phyloP scores from a whole-genome alignment of 2,329 filamentous ascomycete genomes.

The Stylonectria norvegica region DNA sequence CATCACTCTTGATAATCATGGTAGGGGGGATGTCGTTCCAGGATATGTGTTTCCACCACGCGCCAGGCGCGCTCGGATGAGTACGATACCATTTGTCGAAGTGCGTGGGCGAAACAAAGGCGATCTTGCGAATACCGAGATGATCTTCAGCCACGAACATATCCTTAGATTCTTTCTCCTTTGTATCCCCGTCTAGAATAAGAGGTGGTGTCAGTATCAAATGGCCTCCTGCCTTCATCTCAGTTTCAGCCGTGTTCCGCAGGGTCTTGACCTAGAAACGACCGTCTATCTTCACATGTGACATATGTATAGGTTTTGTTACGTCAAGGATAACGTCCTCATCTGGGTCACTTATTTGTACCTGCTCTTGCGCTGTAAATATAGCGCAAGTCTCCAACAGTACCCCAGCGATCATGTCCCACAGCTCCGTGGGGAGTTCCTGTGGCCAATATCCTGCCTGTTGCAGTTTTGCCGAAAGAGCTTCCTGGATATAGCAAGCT shows the following conservation, averaged over 20 bases:
- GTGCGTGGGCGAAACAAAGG: conserved; percentile 7
- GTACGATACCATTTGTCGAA: conserved; percentile 7
- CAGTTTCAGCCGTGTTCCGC: conserved; percentile 3
- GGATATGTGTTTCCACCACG: conserved; percentile 8
- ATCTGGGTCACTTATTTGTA: conserved; percentile 3
- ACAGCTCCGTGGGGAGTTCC: conserved; percentile 9
- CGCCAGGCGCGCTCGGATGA: conserved; percentile 3
- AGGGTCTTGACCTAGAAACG: conserved; percentile 9
- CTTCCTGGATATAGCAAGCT: conserved; percentile 6
- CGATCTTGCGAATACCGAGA: conserved; percentile 6
- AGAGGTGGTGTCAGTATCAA: conserved; percentile 4
- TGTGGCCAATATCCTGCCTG: conserved; percentile 2
- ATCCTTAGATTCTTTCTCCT: conserved; percentile 1
- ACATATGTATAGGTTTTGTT: conserved; percentile 4
- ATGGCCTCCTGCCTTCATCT: not conserved
- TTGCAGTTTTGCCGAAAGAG: conserved; percentile 5
- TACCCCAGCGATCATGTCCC: conserved; percentile 7
- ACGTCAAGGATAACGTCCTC: conserved; percentile 3
- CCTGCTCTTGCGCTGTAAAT: conserved; percentile 5
- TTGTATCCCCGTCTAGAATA: not conserved
- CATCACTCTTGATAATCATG: conserved; percentile 2
- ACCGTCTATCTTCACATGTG: conserved; percentile 9
- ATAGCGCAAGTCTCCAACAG: conserved; percentile 4
- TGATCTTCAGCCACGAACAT: conserved; percentile 11
- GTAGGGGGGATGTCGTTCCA: conserved; percentile 1